Evolutionary conservation across 1,284 basidiomycete species (phyloP).

Genomic region (Papiliotrema nemorosa): DNA sequence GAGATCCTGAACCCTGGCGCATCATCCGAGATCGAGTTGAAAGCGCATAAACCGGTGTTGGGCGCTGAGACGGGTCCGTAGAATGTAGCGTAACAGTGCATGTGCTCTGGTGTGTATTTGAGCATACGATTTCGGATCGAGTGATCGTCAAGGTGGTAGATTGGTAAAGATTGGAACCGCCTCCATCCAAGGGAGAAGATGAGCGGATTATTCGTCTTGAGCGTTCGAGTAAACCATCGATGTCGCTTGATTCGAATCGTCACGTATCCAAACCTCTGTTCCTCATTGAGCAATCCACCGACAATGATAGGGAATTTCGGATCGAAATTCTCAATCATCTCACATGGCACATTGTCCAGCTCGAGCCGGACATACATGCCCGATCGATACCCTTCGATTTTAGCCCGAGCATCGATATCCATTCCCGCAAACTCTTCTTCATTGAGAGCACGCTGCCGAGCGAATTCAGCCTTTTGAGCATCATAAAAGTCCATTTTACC

Average conservation of each 20-base stretch:
- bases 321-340: constrained; percentile 91
- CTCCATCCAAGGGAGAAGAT: constrained; percentile 96
- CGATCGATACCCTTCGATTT: constrained; percentile 86
- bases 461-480: constrained; percentile 87
- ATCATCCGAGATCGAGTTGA: constrained; percentile 74
- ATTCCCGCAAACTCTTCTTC: constrained; percentile 79
- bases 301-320: constrained; percentile 85
- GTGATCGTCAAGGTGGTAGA: constrained; percentile 96
- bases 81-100: constrained; percentile 98
- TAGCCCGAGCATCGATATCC: constrained; percentile 70
- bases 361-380: constrained; percentile 95
- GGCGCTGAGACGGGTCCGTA: constrained; percentile 85
- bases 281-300: constrained; percentile 85
- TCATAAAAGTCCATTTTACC: constrained; percentile 80
- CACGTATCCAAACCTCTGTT: constrained; percentile 88
- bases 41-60: constrained; percentile 97
- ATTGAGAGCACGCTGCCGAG: constrained; percentile 79
- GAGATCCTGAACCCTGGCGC: constrained; percentile 79
- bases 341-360: constrained; percentile 76
- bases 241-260: constrained; percentile 97
- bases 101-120: constrained; percentile 99
- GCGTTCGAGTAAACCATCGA: constrained; percentile 84
- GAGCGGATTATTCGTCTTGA: constrained; percentile 97
- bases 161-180: constrained; percentile 89
- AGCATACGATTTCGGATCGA: constrained; percentile 97